These are phyloP conservation scores for Cryptococcus hybrid DNA, from an alignment of 1,284 basidiomycete species.

Conservation along the genomic window DNA sequence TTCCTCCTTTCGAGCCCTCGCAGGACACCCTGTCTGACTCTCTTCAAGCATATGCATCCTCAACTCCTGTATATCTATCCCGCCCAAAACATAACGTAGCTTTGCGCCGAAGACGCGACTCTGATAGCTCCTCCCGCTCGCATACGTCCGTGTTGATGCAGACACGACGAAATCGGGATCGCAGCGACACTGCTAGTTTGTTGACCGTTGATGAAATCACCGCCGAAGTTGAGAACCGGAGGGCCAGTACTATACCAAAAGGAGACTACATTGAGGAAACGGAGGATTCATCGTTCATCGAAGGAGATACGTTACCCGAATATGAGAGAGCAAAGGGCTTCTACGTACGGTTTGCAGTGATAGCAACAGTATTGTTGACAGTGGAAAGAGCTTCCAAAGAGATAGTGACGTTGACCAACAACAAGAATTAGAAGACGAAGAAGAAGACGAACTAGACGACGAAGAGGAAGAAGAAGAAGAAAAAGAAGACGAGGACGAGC, in stretches of 20 bases:
- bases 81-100: slow-evolving; percentile 20
- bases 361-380: too few species aligned
- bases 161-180: slow-evolving; percentile 73
- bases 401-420: too few species aligned
- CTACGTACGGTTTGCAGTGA: background rate
- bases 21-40: slow-evolving; percentile 75
- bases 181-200: slow-evolving; percentile 83
- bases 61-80: slow-evolving; percentile 9
- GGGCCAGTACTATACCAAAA: slow-evolving; percentile 55
- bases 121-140: slow-evolving; percentile 53
- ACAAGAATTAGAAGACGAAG: background rate
- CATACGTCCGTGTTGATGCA: slow-evolving; percentile 61
- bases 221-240: slow-evolving; percentile 86
- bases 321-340: slow-evolving; percentile 2
- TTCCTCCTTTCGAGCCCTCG: slow-evolving; percentile 77
- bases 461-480: slow-evolving; percentile 17
- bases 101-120: slow-evolving; percentile 53
- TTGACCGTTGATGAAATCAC: slow-evolving; percentile 98
- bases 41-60: slow-evolving; percentile 55
- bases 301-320: slow-evolving; percentile 8
- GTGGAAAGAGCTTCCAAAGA: too few species aligned
- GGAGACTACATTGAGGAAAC: slow-evolving; percentile 48
- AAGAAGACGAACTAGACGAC: slow-evolving; percentile 51
- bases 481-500: slow-evolving; percentile 47
- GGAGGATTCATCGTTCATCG: slow-evolving; percentile 16